phyloP scores from a whole-genome alignment of 495 filamentous ascomycete species.

The Chaetomium fimeti region DNA sequence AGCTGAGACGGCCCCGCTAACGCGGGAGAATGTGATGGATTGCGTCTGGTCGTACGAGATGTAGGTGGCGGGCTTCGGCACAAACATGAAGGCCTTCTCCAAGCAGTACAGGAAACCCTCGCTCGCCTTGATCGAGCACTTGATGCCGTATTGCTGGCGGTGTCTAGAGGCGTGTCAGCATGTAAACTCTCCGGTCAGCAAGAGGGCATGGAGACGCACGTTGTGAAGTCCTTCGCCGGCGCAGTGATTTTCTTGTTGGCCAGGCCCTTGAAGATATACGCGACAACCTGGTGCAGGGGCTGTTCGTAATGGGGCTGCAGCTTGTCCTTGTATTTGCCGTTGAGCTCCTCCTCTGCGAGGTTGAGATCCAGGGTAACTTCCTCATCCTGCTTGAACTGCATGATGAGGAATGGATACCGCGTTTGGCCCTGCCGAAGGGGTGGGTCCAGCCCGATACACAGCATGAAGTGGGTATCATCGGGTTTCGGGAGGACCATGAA shows the following conservation, averaged over 20 bases:
- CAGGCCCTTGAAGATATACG: conserved; percentile 89
- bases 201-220: conserved; percentile 39
- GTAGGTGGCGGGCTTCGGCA: conserved; percentile 96
- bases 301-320: conserved; percentile 85
- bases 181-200: not conserved
- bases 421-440: conserved; percentile 97
- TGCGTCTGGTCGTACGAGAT: conserved; percentile 88
- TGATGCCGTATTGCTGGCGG: conserved; percentile 90
- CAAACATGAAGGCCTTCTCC: conserved; percentile 98
- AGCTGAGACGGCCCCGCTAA: conserved; percentile 89
- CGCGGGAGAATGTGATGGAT: conserved; percentile 90
- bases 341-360: conserved; percentile 83
- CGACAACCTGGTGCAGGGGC: conserved; percentile 85
- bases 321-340: conserved; percentile 86
- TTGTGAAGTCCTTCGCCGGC: conserved; percentile 89
- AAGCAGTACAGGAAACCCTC: conserved; percentile 96
- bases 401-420: conserved; percentile 96
- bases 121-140: conserved; percentile 98
- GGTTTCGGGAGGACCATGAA: conserved; percentile 98
- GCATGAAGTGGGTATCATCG: conserved; percentile 91
- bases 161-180: conserved; percentile 54
- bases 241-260: conserved; percentile 90
- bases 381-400: conserved; percentile 98
- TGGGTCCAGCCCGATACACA: conserved; percentile 92
- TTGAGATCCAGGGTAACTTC: conserved; percentile 96